Conservation (phyloP, 768 basidiomycete species). For the Agrocybe praecox region DNA sequence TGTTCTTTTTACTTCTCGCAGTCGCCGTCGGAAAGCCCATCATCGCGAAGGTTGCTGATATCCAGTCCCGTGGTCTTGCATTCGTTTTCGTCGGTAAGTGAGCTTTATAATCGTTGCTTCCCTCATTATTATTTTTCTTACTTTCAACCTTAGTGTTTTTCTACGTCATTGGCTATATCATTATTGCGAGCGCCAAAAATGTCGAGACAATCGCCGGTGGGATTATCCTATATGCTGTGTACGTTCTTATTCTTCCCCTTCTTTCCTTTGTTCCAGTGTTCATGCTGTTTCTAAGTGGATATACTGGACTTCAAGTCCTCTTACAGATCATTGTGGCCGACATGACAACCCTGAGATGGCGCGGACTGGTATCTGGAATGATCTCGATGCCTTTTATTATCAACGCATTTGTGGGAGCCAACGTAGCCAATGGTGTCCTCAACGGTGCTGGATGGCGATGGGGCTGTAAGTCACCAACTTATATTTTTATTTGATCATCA, state of each 20-base stretch:
- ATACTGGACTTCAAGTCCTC: constrained; percentile 67
- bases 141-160: constrained; percentile 43
- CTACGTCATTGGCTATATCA: constrained; percentile 60
- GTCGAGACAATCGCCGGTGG: constrained; percentile 51
- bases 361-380: constrained; percentile 47
- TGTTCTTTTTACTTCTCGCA: constrained; percentile 1
- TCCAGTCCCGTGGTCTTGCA: constrained; percentile 65
- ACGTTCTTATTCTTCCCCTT: constrained; percentile 17
- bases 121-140: not conserved
- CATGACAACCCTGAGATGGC: constrained; percentile 58
- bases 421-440: constrained; percentile 51
- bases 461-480: constrained; percentile 54
- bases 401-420: constrained; percentile 69
- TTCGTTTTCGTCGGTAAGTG: constrained; percentile 59
- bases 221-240: constrained; percentile 61
- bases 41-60: constrained; percentile 75
- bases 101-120: not conserved
- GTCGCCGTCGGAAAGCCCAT: constrained; percentile 62
- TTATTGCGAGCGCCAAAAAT: constrained; percentile 53
- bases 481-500: not conserved
- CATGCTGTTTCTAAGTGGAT: constrained; percentile 45
- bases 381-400: constrained; percentile 43
- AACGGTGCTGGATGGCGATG: constrained; percentile 59
- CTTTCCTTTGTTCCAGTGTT: constrained; percentile 8
- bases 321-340: constrained; percentile 68